These are phyloP conservation scores for Pseudogymnoascus sp. DNA, from an alignment of 2,329 filamentous ascomycete genomes.

Conservation along the genomic window DNA sequence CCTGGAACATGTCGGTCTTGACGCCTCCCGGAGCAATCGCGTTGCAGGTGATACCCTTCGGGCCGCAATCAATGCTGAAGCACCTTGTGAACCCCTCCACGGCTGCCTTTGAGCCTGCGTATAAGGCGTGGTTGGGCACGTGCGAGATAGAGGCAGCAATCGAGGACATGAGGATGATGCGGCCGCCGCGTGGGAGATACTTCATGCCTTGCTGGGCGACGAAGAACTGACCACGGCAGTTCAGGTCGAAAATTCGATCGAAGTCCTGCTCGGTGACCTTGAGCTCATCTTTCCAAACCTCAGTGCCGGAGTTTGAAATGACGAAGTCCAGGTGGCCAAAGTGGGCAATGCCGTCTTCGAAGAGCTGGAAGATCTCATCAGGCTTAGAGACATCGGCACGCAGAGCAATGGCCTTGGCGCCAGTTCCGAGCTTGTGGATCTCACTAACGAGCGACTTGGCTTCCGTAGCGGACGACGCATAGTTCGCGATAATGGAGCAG, in stretches of 20 bases:
- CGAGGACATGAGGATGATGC: constrained; percentile 58
- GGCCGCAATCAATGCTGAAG: constrained; percentile 56
- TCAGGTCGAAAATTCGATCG: constrained; percentile 46
- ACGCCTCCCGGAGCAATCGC: constrained; percentile 60
- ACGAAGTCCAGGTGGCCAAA: constrained; percentile 27
- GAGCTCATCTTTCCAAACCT: constrained; percentile 7
- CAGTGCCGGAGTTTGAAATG: constrained; percentile 24
- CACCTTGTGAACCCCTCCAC: constrained; percentile 54
- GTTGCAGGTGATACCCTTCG: constrained; percentile 57
- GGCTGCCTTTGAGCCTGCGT: constrained; percentile 55
- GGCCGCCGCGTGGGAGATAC: constrained; percentile 57
- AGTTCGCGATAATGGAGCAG: constrained; percentile 57
- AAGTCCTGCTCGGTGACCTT: constrained; percentile 11
- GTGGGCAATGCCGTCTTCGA: constrained; percentile 22
- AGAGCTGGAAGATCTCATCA: constrained; percentile 30
- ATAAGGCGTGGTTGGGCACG: constrained; percentile 52
- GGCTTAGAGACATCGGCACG: constrained; percentile 48
- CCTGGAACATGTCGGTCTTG: constrained; percentile 58
- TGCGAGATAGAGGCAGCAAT: constrained; percentile 51
- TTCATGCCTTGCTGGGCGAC: constrained; percentile 65
- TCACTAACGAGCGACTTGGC: constrained; percentile 49
- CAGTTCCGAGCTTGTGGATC: constrained; percentile 40
- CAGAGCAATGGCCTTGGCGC: constrained; percentile 38
- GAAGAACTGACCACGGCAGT: constrained; percentile 61
- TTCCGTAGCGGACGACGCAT: constrained; percentile 43